These are phyloP conservation scores for Blastomyces parvus DNA, from an alignment of 2,329 filamentous ascomycete genomes.

Conservation along the genomic window DNA sequence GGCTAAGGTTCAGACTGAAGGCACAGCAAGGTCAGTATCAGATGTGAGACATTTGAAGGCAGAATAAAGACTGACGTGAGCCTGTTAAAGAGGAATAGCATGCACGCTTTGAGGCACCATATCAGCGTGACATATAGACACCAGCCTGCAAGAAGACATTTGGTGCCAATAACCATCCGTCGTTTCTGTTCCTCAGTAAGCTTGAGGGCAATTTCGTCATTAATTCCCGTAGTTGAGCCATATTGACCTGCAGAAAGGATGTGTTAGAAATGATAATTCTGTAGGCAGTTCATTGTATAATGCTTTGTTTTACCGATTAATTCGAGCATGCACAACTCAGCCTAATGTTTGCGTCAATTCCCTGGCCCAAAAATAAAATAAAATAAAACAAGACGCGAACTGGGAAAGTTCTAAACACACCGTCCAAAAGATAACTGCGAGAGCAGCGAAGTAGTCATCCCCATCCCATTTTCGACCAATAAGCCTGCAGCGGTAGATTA, in stretches of 20 bases:
- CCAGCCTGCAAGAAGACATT: constrained; percentile 32
- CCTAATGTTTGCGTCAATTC: constrained; percentile 10
- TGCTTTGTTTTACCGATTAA: constrained; percentile 16
- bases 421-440: constrained; percentile 33
- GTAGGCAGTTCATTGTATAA: not conserved
- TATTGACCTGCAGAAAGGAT: constrained; percentile 23
- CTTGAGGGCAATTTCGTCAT: constrained; percentile 24
- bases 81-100: constrained; percentile 37
- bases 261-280: constrained; percentile 4
- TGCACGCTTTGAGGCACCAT: constrained; percentile 37
- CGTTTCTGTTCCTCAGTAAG: constrained; percentile 25
- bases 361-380: not conserved
- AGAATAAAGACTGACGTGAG: constrained; percentile 30
- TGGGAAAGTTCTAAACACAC: constrained; percentile 15
- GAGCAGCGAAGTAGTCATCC: constrained; percentile 37
- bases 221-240: constrained; percentile 34
- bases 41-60: not conserved
- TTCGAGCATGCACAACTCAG: constrained; percentile 18
- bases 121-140: constrained; percentile 36
- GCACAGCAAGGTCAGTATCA: not conserved
- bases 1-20: constrained; percentile 27
- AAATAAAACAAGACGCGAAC: not conserved
- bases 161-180: constrained; percentile 27
- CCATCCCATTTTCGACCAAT: constrained; percentile 36
- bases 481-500: constrained; percentile 31